phyloP scores from a whole-genome alignment of 768 basidiomycete species.

The Amanita pseudoporphyria region DNA sequence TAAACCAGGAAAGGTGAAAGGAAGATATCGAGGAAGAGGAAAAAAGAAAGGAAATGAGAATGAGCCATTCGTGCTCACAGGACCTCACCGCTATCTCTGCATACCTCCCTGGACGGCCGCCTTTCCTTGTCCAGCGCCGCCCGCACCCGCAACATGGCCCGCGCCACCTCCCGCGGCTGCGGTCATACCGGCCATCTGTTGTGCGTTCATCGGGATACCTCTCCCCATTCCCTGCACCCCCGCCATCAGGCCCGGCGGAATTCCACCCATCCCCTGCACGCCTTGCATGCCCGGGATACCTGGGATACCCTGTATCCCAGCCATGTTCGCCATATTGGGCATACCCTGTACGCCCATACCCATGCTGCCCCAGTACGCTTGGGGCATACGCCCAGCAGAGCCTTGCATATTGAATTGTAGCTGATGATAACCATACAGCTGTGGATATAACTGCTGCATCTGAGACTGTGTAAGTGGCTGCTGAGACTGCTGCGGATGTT shows the following conservation, averaged over 20 bases:
- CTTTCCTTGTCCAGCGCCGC: slow-evolving; percentile 1
- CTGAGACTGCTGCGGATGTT: slow-evolving; percentile 12
- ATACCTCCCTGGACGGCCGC: slow-evolving; percentile 3
- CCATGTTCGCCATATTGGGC: background rate
- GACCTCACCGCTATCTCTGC: background rate
- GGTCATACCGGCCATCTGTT: slow-evolving; percentile 5
- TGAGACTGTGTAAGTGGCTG: slow-evolving; percentile 11
- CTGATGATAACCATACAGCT: slow-evolving; percentile 9
- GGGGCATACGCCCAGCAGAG: background rate
- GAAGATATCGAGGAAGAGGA: background rate
- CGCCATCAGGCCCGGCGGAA: slow-evolving; percentile 4
- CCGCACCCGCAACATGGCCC: background rate
- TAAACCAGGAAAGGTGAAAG: background rate
- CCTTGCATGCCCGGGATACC: slow-evolving; percentile 2
- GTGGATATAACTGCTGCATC: slow-evolving; percentile 11
- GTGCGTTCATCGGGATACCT: slow-evolving; percentile 7
- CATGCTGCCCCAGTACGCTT: background rate
- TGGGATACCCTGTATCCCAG: slow-evolving; percentile 1
- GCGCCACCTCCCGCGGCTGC: background rate
- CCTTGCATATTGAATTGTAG: slow-evolving; percentile 4
- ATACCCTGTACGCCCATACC: background rate
- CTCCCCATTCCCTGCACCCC: slow-evolving; percentile 7
- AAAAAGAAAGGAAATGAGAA: background rate
- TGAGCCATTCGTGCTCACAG: background rate
- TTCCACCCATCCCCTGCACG: slow-evolving; percentile 7